Percentiles rank a stretch among this genome's conserved stretches.
These are phyloP conservation scores for Ceratobasidium sp. DNA, from an alignment of 1,284 basidiomycete genomes.

Conservation along the genomic window DNA sequence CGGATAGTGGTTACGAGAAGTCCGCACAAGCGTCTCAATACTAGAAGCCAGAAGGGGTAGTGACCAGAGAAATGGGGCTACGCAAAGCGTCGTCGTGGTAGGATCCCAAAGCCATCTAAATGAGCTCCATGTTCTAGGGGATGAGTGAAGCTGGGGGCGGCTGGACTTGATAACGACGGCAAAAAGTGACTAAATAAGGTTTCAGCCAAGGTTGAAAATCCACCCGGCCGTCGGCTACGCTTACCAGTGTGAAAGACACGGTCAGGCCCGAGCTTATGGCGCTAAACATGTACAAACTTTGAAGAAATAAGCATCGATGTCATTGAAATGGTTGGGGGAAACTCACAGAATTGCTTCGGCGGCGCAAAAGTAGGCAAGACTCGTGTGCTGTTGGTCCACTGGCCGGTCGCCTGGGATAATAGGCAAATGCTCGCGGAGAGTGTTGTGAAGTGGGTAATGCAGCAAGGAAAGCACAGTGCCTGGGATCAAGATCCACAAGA, in stretches of 20 bases:
- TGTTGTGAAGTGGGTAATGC: conserved; percentile 18
- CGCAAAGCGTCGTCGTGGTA: conserved; percentile 12
- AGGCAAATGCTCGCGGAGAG: conserved; percentile 25
- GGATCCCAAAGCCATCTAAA: conserved; percentile 39
- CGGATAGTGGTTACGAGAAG: conserved; percentile 4
- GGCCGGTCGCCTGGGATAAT: conserved; percentile 17
- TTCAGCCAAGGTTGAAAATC: not conserved
- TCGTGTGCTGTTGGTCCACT: conserved; percentile 30
- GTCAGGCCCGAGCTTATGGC: conserved; percentile 31
- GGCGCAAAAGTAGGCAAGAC: conserved; percentile 31
- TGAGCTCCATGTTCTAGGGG: conserved; percentile 21
- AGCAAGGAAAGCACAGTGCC: conserved; percentile 6
- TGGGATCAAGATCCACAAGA: conserved; percentile 26
- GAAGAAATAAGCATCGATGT: not conserved
- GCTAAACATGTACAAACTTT: conserved; percentile 28
- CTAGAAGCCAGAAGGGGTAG: conserved; percentile 9
- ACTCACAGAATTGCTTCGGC: conserved; percentile 18
- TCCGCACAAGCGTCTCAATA: conserved; percentile 21
- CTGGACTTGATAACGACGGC: conserved; percentile 27
- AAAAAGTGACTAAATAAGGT: conserved; percentile 21
- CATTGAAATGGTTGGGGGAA: not conserved
- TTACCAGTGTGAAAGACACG: conserved; percentile 32
- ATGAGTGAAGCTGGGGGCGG: conserved; percentile 2
- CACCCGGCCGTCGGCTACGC: not conserved
- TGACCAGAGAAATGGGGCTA: conserved; percentile 27